Base-by-base conservation (phyloP, 2,329 filamentous ascomycete genomes). In the Cladosporium sp. region DNA sequence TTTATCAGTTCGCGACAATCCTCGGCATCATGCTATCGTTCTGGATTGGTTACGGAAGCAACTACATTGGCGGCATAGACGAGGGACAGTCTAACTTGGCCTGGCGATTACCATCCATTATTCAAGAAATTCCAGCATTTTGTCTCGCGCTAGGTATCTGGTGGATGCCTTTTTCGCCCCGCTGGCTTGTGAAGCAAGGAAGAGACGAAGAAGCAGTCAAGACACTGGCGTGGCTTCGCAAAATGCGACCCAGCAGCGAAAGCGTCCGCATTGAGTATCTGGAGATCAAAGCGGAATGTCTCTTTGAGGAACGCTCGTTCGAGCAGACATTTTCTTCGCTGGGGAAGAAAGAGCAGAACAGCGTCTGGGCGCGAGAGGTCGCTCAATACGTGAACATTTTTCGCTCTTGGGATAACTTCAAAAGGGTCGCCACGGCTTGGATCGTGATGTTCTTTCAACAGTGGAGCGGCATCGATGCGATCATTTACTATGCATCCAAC, bases 21-120 rank as follows among this genome's bases (percentile, higher is more conserved):
- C 22, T 46, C 15, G 43, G 43, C 7, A 46, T 46, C 16, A 46
- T 46, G 43, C 8, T 46, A n/a, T 38, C 32, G 7, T 57, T 53
- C 38, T 57, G 53, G 52, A 46, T 57, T n/a, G 52, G 52, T 40
- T 61, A 57, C 30, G 51, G 53, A n/a, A 55, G 51, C 43, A 53
- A 60, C 41, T 59, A 56, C 39, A 55, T 62, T 20, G 60, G 58
- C 6, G 59, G 57, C 1, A 62, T 50, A 11, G 59, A 51, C 53
- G 59, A 51, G 42, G 58, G 41, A 43, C 63, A 48, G 54, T 62
- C 43, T 27, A 54, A 47, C 49, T 57, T 38, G 69, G 60, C 72
- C 2, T 77, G 72, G 70, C 60, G 72, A 27, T 61, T 77, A 0
- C 74, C 73, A 0, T 75, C 76, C 52, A 54, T 74, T 5, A 59